Evolutionary conservation across 805 yeast genomes (phyloP), one percentile per base, ranked within the genome.

Genomic region (Danielia oregonensis): DNA sequence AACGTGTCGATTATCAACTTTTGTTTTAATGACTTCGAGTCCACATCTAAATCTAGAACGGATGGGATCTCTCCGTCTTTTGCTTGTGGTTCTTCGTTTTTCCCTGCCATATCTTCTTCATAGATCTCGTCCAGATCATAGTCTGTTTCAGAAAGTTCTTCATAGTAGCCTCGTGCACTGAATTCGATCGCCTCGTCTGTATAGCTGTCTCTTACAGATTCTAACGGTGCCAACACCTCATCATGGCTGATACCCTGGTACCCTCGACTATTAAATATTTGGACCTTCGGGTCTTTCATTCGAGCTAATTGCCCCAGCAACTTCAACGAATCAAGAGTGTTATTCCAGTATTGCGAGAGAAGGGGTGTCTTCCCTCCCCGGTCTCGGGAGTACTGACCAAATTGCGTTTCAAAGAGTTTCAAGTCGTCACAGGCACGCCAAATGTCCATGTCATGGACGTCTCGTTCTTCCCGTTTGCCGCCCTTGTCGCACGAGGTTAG

Each of bases 391-490:
- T 19, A 24, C 4, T 52, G 51, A 3, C 37, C 26, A 13, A 15
- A 31, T 7, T 37, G 39, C 2, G 50, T 47, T 24, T 46, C 47
- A 29, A 39, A 43, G 13, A 47, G 32, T n/a, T 29, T 36, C 11
- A 43, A 28, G 4, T 32, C 29, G 5, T 40, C 33, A 8, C 37
- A 30, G 3, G 51, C 39, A 4, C 22, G 17, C 38, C 39, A 33
- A 2, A 51, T 30, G 24, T 51, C 56, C 12, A 25, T 9, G 6
- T 12, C 17, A 5, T 11, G 16, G 10, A 8, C 15, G 19, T 21
- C 8, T 30, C 10, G 13, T 26, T 32, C 11, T 23, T n/a, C 13
- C n/a, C n/a, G n/a, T n/a, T n/a, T n/a, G n/a, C n/a, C n/a, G n/a
- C n/a, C n/a, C n/a, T n/a, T n/a, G n/a, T n/a, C n/a, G n/a, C n/a